phyloP scores from a whole-genome alignment of 257 asterid species.

The Solanum sitiens region DNA sequence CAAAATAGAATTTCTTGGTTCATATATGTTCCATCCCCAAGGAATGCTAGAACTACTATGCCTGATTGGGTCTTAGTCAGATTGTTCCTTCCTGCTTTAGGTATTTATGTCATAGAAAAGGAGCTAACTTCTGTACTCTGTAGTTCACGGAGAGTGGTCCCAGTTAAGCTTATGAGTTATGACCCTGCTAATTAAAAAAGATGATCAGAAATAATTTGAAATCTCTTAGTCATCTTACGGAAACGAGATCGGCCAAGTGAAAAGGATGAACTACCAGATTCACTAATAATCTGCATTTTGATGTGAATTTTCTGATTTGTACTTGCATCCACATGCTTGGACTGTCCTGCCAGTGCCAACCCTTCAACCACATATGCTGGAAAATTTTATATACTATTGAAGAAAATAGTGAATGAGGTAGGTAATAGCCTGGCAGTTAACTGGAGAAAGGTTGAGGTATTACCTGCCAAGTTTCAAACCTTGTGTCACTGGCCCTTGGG shows the following conservation, averaged over 20 bases:
- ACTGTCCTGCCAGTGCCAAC: not conserved
- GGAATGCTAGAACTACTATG: not conserved
- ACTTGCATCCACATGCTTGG: not conserved
- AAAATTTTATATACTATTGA: not conserved
- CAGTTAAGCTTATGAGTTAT: not conserved
- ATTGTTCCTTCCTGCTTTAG: not conserved
- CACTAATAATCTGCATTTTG: not conserved
- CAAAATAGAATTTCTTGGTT: not conserved
- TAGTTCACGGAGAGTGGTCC: not conserved
- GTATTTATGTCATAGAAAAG: not conserved
- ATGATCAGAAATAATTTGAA: not conserved
- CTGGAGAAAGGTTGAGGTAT: not conserved
- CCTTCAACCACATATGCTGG: not conserved
- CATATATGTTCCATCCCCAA: not conserved
- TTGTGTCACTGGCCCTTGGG: not conserved
- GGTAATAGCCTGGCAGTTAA: not conserved
- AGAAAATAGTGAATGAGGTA: not conserved
- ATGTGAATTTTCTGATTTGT: not conserved
- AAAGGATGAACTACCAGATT: not conserved
- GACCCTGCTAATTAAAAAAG: not conserved
- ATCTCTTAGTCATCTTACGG: not conserved
- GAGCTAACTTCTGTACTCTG: not conserved
- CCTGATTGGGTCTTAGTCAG: not conserved
- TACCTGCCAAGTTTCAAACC: not conserved
- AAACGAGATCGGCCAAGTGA: not conserved